Evolutionary conservation across 1,139 yeast genomes (phyloP).

Genomic region (Geotrichum restrictum): DNA sequence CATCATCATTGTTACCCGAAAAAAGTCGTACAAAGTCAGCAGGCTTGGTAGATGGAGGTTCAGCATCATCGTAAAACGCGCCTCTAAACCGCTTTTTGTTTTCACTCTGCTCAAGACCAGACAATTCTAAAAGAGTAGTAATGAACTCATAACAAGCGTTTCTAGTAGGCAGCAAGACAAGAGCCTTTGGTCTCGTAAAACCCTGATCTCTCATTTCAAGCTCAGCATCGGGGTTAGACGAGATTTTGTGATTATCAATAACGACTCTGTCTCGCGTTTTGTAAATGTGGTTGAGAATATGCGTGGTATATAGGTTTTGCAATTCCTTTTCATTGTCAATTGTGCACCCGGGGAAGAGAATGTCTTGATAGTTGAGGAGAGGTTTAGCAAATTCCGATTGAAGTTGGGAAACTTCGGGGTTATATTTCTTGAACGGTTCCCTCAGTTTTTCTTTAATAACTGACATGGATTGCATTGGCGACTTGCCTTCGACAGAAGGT

Average conservation of each 20-base stretch:
- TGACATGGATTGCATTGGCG: constrained; percentile 2
- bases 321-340: constrained; percentile 47
- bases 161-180: constrained; percentile 80
- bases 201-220: constrained; percentile 86
- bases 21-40: constrained; percentile 76
- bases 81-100: constrained; percentile 69
- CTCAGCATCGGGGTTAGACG: constrained; percentile 44
- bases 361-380: constrained; percentile 68
- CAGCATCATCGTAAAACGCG: constrained; percentile 58
- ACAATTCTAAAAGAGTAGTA: constrained; percentile 55
- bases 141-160: constrained; percentile 70
- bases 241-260: constrained; percentile 64
- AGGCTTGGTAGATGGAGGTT: constrained; percentile 61
- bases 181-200: constrained; percentile 85
- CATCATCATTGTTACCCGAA: constrained; percentile 88
- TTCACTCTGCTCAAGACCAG: constrained; percentile 72
- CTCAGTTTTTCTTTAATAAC: constrained; percentile 15
- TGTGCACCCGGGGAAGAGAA: constrained; percentile 58
- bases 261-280: constrained; percentile 81
- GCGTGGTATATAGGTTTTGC: constrained; percentile 63
- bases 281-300: constrained; percentile 74
- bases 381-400: constrained; percentile 53
- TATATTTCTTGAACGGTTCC: constrained; percentile 21
- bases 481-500: constrained; percentile 3
- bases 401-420: constrained; percentile 35